A percentile compares a stretch with the other conserved stretches of the same genome.
Evolutionary conservation across 768 basidiomycete genomes (phyloP).

Genomic region (Phylloporus rhodoxanthus): DNA sequence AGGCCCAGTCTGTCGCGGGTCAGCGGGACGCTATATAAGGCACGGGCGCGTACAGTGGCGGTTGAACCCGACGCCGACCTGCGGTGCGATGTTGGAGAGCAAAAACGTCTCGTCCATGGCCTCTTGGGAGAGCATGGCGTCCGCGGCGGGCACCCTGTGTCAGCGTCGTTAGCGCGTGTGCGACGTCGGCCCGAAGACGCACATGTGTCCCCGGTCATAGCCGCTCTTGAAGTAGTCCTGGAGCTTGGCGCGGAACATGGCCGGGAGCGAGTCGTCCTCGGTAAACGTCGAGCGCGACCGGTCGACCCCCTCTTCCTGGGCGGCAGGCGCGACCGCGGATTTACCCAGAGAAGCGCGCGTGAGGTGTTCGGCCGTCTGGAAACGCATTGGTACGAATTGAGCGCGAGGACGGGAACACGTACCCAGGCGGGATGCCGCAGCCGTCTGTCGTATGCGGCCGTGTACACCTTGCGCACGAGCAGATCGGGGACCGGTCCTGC

Average conservation of each 20-base stretch:
- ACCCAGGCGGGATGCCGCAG: slow-evolving; percentile 94
- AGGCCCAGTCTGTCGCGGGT: slow-evolving; percentile 80
- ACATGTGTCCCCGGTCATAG: slow-evolving; percentile 98
- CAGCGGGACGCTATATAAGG: neutral
- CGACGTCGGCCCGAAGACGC: slow-evolving; percentile 24
- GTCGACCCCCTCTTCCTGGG: slow-evolving; percentile 48
- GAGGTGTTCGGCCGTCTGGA: slow-evolving; percentile 90
- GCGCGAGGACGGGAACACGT: slow-evolving; percentile 13
- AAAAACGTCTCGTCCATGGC: slow-evolving; percentile 98
- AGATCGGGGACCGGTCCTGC: slow-evolving; percentile 83
- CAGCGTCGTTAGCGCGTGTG: neutral
- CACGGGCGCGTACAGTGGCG: slow-evolving; percentile 68
- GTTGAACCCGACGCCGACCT: slow-evolving; percentile 97
- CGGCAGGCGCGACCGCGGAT: slow-evolving; percentile 32
- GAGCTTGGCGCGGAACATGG: slow-evolving; percentile 71
- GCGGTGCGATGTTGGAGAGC: slow-evolving; percentile 93
- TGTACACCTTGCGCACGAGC: slow-evolving; percentile 76
- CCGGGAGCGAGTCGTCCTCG: slow-evolving; percentile 79
- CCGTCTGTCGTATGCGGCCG: slow-evolving; percentile 85
- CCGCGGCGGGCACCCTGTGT: slow-evolving; percentile 91
- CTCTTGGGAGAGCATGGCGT: slow-evolving; percentile 84
- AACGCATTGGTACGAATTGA: neutral
- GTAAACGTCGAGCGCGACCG: slow-evolving; percentile 70
- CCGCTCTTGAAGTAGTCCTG: slow-evolving; percentile 90
- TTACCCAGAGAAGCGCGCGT: slow-evolving; percentile 69